Percentiles rank a stretch among this genome's conserved stretches.
Conservation (phyloP, 768 basidiomycete species). For the Rhizopogon vulgaris region DNA sequence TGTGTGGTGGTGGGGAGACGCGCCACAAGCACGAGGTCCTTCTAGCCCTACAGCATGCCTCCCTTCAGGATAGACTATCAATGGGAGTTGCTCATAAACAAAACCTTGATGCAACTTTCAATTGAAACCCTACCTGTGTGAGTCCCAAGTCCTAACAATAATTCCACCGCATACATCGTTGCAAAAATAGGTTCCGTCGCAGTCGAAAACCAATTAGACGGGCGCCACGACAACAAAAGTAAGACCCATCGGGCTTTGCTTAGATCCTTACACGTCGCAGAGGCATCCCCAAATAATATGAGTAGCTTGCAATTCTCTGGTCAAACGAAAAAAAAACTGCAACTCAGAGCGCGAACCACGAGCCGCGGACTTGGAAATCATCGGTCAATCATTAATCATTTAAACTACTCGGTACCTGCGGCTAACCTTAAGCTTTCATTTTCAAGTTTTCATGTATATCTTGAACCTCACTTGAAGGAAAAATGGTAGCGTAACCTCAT, state of each 20-base stretch:
- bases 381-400: background rate
- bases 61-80: too few relatives aligned
- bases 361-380: background rate
- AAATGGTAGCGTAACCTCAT: background rate
- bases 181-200: background rate
- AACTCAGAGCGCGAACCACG: background rate
- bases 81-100: too few relatives aligned
- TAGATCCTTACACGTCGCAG: background rate
- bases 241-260: background rate
- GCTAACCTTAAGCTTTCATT: too few relatives aligned
- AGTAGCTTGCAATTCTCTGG: background rate
- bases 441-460: too few relatives aligned
- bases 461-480: too few relatives aligned
- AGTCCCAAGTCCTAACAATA: too few relatives aligned
- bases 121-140: background rate
- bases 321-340: too few relatives aligned
- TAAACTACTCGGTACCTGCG: too few relatives aligned
- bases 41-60: too few relatives aligned
- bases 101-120: background rate
- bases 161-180: background rate
- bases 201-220: background rate
- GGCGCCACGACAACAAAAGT: background rate
- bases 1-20: too few relatives aligned
- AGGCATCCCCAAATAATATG: background rate
- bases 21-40: too few relatives aligned